Evolutionary conservation across 352 stramenopile species (phyloP).

Genomic region (Phytophthora fragariae): DNA sequence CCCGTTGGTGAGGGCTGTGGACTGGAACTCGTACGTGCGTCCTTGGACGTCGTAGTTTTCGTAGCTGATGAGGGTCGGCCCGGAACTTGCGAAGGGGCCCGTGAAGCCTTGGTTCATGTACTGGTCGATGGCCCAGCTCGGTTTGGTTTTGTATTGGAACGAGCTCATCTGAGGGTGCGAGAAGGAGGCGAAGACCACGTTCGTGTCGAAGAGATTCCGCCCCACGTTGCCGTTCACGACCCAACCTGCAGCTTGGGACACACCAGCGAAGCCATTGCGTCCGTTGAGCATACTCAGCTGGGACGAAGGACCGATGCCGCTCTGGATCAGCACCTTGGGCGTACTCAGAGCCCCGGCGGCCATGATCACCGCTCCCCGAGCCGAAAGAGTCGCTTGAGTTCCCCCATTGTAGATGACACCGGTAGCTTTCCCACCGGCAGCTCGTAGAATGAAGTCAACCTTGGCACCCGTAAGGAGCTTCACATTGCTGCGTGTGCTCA

Average conservation of each 20-base stretch:
- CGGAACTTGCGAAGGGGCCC: conserved; percentile 46
- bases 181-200: conserved; percentile 55
- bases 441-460: conserved; percentile 59
- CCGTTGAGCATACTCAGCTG: conserved; percentile 56
- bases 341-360: conserved; percentile 67
- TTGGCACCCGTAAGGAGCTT: conserved; percentile 50
- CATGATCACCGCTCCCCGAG: conserved; percentile 71
- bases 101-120: conserved; percentile 53
- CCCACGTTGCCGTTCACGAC: conserved; percentile 63
- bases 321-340: conserved; percentile 84
- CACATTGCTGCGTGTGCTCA: conserved; percentile 58
- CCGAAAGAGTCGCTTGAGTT: conserved; percentile 39
- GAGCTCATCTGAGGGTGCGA: conserved; percentile 57
- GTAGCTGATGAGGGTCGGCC: conserved; percentile 62
- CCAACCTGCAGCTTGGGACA: conserved; percentile 44
- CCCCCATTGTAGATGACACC: conserved; percentile 57
- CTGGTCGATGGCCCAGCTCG: conserved; percentile 49
- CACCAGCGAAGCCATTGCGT: conserved; percentile 52
- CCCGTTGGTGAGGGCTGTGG: conserved; percentile 49
- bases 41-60: conserved; percentile 61
- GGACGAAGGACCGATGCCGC: conserved; percentile 65
- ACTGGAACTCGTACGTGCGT: conserved; percentile 65
- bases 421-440: conserved; percentile 42
- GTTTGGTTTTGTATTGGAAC: conserved; percentile 47
- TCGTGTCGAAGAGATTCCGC: conserved; percentile 63